A percentile compares a stretch with the other conserved stretches of the same genome.
phyloP scores from a whole-genome alignment of 2,329 filamentous ascomycete genomes.

The Arachnomyces sp. region DNA sequence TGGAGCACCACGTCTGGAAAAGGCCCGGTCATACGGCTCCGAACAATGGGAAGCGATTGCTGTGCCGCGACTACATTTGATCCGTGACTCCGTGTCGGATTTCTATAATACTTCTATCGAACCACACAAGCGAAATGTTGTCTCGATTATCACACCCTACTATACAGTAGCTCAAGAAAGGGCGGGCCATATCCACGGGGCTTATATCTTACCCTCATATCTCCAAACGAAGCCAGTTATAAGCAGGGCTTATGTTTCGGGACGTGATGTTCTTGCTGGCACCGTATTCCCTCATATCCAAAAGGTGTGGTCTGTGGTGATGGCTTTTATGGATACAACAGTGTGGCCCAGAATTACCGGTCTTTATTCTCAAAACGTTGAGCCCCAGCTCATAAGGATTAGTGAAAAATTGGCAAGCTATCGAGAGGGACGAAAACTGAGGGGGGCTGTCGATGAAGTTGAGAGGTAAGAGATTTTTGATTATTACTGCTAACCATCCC shows the following conservation, averaged over 20 bases:
- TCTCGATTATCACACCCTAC: constrained; percentile 59
- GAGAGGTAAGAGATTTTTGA: constrained; percentile 35
- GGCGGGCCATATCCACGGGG: constrained; percentile 61
- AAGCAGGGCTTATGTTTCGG: constrained; percentile 58
- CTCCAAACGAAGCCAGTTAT: constrained; percentile 66
- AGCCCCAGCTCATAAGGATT: constrained; percentile 89
- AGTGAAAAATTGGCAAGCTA: constrained; percentile 71
- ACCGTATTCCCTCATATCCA: constrained; percentile 66
- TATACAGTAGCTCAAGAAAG: constrained; percentile 59
- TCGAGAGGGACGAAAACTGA: constrained; percentile 53
- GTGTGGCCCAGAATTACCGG: constrained; percentile 75
- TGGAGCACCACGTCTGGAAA: constrained; percentile 63
- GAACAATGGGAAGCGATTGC: constrained; percentile 72
- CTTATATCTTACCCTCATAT: constrained; percentile 69
- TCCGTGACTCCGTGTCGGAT: constrained; percentile 52
- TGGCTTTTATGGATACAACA: constrained; percentile 64
- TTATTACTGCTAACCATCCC: no score
- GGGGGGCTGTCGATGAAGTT: constrained; percentile 50
- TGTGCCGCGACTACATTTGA: constrained; percentile 64
- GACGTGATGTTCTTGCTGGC: constrained; percentile 59
- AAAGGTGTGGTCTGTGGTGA: constrained; percentile 62
- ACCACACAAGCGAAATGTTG: constrained; percentile 62
- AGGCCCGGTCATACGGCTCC: constrained; percentile 58
- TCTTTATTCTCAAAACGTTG: constrained; percentile 83
- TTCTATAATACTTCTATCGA: constrained; percentile 66